A percentile compares a stretch with the other conserved stretches of the same genome.
These are phyloP conservation scores for Cryphonectria carpinicola DNA, from an alignment of 2,329 filamentous ascomycete genomes.

Conservation along the genomic window DNA sequence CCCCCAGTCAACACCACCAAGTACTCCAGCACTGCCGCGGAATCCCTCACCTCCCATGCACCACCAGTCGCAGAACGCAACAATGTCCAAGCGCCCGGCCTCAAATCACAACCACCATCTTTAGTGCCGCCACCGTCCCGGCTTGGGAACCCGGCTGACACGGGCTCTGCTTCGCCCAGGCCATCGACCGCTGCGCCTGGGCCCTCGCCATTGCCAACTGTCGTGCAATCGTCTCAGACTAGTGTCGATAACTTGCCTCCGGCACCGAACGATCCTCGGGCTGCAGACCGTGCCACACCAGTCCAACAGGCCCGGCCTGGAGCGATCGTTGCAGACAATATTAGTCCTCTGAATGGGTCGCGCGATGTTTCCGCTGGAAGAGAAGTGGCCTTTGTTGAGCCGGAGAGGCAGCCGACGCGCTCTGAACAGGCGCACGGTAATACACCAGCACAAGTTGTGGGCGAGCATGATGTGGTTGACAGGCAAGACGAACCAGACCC, in stretches of 20 bases:
- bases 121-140: slow-evolving; percentile 6
- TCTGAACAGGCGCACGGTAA: slow-evolving; percentile 3
- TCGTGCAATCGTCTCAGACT: not conserved
- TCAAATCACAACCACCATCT: slow-evolving; percentile 5
- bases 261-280: not conserved
- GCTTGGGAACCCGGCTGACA: slow-evolving; percentile 3
- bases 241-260: not conserved
- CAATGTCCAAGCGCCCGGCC: slow-evolving; percentile 8
- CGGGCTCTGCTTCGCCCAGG: slow-evolving; percentile 17
- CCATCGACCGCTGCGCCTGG: slow-evolving; percentile 3
- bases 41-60: not conserved
- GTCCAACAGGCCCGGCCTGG: not conserved
- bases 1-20: slow-evolving; percentile 22
- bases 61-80: not conserved
- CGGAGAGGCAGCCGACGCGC: slow-evolving; percentile 5
- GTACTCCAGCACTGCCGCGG: slow-evolving; percentile 5
- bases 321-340: slow-evolving; percentile 6
- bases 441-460: not conserved
- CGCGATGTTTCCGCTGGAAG: slow-evolving; percentile 16
- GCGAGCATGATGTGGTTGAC: slow-evolving; percentile 3
- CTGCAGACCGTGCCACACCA: not conserved
- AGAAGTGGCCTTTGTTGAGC: slow-evolving; percentile 25
- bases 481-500: slow-evolving; percentile 32
- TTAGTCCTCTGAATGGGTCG: not conserved
- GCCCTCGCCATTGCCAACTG: not conserved